These are phyloP conservation scores for Candida parachauliodes DNA, from an alignment of 805 yeast genomes.

Conservation along the genomic window DNA sequence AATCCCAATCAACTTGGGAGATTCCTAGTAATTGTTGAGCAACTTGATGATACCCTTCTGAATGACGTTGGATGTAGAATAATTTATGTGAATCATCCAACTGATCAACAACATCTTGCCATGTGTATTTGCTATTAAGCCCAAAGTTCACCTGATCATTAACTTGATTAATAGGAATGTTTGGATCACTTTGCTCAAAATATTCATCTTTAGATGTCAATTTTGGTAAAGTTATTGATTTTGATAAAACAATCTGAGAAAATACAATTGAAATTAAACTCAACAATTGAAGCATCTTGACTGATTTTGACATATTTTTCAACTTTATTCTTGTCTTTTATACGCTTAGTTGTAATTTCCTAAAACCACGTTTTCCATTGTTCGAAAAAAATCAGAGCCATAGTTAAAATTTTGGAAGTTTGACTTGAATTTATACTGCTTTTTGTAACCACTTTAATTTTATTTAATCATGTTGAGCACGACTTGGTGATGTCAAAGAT, in stretches of 20 bases:
- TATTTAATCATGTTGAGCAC: not conserved
- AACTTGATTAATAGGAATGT: constrained; percentile 1
- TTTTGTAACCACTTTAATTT: not conserved
- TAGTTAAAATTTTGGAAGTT: not conserved
- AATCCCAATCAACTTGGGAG: constrained; percentile 18
- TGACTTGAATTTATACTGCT: not conserved
- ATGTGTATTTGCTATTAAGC: constrained; percentile 15
- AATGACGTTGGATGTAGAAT: constrained; percentile 30
- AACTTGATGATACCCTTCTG: constrained; percentile 27
- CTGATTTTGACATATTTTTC: not conserved
- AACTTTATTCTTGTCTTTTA: not conserved
- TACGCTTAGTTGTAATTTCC: not conserved
- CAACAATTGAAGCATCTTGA: not conserved
- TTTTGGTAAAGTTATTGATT: constrained; percentile 7
- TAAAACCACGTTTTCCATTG: constrained; percentile 3
- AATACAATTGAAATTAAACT: not conserved
- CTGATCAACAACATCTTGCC: constrained; percentile 20
- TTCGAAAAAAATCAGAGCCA: not conserved
- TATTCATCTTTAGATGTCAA: constrained; percentile 5
- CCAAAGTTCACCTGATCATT: constrained; percentile 19
- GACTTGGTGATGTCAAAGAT: constrained; percentile 18
- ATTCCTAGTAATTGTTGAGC: constrained; percentile 13
- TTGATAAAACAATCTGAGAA: constrained; percentile 1
- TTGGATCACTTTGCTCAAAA: constrained; percentile 11
- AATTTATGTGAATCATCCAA: constrained; percentile 17